These are phyloP conservation scores for Penicillium sp. DNA, from an alignment of 2,329 filamentous ascomycete species.

Conservation along the genomic window DNA sequence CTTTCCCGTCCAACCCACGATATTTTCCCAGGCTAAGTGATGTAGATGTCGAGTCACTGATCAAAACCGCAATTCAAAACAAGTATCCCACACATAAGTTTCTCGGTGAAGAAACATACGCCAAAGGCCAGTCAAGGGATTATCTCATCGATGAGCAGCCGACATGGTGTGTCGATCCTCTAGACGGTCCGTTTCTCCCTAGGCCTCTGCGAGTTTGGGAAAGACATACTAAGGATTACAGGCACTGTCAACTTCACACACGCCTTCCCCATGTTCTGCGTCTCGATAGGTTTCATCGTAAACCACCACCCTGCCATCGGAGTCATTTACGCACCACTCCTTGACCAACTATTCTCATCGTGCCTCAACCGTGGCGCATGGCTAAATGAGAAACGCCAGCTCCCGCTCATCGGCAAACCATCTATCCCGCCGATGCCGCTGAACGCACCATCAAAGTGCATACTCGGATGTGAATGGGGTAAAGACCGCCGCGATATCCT, in stretches of 20 bases:
- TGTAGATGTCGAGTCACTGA: conserved; percentile 73
- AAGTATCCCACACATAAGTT: conserved; percentile 73
- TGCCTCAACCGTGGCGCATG: conserved; percentile 70
- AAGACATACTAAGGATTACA: conserved; percentile 26
- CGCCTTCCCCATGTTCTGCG: conserved; percentile 80
- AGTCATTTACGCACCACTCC: conserved; percentile 73
- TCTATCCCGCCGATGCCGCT: conserved; percentile 65
- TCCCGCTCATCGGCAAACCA: conserved; percentile 68
- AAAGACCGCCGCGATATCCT: conserved; percentile 72
- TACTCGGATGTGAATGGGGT: conserved; percentile 79
- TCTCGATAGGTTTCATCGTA: conserved; percentile 73
- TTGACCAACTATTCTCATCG: conserved; percentile 71
- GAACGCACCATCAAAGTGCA: conserved; percentile 69
- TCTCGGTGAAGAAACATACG: conserved; percentile 78
- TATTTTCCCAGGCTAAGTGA: background rate
- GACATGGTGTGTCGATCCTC: conserved; percentile 78
- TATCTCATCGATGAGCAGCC: conserved; percentile 69
- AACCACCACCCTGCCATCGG: conserved; percentile 67
- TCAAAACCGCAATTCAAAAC: conserved; percentile 62
- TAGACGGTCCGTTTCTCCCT: conserved; percentile 61
- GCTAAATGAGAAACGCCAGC: conserved; percentile 66
- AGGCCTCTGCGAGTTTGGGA: background rate
- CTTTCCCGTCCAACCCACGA: background rate
- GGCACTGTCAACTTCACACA: conserved; percentile 81
- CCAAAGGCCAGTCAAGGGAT: conserved; percentile 67